Base-by-base conservation (phyloP, 768 basidiomycete species). In the Saitozyma sp. region DNA sequence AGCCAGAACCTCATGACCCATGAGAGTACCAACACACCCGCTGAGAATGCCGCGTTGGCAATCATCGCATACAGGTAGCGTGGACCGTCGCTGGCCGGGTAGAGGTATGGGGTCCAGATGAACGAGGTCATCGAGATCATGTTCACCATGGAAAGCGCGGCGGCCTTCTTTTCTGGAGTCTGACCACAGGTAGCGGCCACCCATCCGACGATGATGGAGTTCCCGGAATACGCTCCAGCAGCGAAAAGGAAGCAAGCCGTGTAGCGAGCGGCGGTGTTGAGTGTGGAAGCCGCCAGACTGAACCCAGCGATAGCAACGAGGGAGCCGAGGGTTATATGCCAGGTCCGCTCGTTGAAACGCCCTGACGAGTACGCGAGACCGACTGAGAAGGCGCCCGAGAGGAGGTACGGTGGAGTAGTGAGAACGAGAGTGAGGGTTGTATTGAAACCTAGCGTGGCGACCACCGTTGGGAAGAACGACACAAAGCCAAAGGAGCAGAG, bases 51-150 rank as follows among this genome's bases (percentile, higher is more conserved):
- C 6, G 52, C 50, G 53, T 62, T 62, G 2, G 61, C 61, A 3
- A 45, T 37, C 50, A 53, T 58, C 1, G 61, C 55, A 29, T 46
- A 46, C 9, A 53, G 29, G 39, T 62, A 62, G 38, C 54, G 41
- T 17, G 65, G 65, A 5, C 50, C 65, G 40, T 66, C 51, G 10
- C 42, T 38, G 14, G 41, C 50, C 9, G 58, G 65, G 55, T 55
- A 67, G 6, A 67, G 49, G 46, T 59, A 67, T 38, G 65, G 50
- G 3, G 65, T 67, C 54, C 40, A 67, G 60, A 61, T 54, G 61
- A 48, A 55, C 14, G 56, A 48, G 8, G 61, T 51, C 55, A 54
- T 61, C 8, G 56, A 49, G 46, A 50, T 55, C 14, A 50, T 49
- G 41, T 67, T 63, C 50, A 63, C 52, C 17, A 67, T 59, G 10